Base-by-base conservation (phyloP, 2,329 filamentous ascomycete genomes). In the Arachnomyces sp. region DNA sequence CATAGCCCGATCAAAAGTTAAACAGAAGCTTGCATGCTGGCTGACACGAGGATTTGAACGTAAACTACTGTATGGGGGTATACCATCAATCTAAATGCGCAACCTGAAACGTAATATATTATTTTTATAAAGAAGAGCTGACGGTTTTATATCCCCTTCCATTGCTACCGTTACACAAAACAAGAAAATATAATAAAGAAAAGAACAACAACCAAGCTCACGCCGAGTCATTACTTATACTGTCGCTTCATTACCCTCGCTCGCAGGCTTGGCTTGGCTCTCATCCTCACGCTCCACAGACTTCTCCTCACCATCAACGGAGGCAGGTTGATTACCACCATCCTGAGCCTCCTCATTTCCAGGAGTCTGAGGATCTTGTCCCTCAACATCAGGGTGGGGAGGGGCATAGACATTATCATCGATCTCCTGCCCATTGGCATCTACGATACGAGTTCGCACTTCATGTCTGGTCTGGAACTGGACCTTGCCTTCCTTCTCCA, bases 381-480 rank as follows among this genome's bases (percentile, higher is more conserved):
- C 76, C 49, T 79, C 68, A 2, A 68, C 70, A 51, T 77, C 74
- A 2, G 73, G 74, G 52, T 77, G 74, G 44, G 69, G 68, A 34
- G 71, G 74, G 38, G 68, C 73, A 15, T 63, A 50, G 28, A 58
- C 60, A 41, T 67, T 55, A 16, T 62, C 49, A 35, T 59, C 54
- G n/a, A 94, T 65, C 57, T 93, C 84, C 49, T 89, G 87, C 44
- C 89, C 92, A 32, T 79, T 62, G 38, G 76, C 77, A 61, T 94
- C 87, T 31, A 94, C 72, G 41, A 96, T 65, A 43, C 86, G 81
- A 7, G 88, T 95, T 49, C 84, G 77, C n/a, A 90, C 95, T 71
- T 96, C 90, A 60, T 95, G 95, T 50, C 82, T 83, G 9, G 92
- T 96, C 68, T 93, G 81, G 68, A 98, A 95, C 55, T 87, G 86